Percentiles rank a stretch among this genome's conserved stretches.
These are phyloP conservation scores for Lasiodiplodia gonubiensis DNA, from an alignment of 2,329 filamentous ascomycete genomes.

Conservation along the genomic window DNA sequence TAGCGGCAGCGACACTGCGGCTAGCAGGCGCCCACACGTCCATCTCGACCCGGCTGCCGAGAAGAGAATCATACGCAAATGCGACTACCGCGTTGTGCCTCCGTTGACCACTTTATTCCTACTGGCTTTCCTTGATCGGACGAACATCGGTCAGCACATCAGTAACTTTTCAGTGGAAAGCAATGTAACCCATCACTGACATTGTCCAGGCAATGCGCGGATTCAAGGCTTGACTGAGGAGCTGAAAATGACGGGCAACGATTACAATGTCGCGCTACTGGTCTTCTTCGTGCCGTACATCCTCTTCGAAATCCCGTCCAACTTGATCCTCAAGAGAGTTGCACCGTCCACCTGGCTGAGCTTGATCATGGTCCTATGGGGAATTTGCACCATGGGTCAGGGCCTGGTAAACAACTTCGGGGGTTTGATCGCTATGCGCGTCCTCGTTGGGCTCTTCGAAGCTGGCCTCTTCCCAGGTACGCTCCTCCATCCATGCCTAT, in stretches of 20 bases:
- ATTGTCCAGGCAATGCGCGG: constrained; percentile 47
- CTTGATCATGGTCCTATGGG: constrained; percentile 53
- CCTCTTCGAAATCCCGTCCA: constrained; percentile 54
- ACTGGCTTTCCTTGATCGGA: constrained; percentile 40
- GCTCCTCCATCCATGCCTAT: constrained; percentile 35
- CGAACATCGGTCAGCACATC: constrained; percentile 41
- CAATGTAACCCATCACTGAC: constrained; percentile 25
- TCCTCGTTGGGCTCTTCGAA: constrained; percentile 45
- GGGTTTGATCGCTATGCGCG: constrained; percentile 56
- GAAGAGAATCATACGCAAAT: constrained; percentile 55
- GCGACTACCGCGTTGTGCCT: constrained; percentile 56
- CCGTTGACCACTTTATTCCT: constrained; percentile 45
- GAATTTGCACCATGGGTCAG: constrained; percentile 50
- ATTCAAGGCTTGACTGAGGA: constrained; percentile 40
- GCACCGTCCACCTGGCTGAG: constrained; percentile 44
- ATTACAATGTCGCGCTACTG: constrained; percentile 67
- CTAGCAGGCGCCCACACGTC: not conserved
- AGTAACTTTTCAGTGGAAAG: not conserved
- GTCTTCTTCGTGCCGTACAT: constrained; percentile 63
- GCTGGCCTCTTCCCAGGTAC: constrained; percentile 38
- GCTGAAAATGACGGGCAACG: constrained; percentile 52
- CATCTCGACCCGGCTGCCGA: constrained; percentile 47
- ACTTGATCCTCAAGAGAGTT: constrained; percentile 63
- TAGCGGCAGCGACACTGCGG: not conserved
- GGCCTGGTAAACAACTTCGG: constrained; percentile 54